Evolutionary conservation across 2,329 filamentous ascomycete species (phyloP).

Genomic region (Bipolaris gigantea): DNA sequence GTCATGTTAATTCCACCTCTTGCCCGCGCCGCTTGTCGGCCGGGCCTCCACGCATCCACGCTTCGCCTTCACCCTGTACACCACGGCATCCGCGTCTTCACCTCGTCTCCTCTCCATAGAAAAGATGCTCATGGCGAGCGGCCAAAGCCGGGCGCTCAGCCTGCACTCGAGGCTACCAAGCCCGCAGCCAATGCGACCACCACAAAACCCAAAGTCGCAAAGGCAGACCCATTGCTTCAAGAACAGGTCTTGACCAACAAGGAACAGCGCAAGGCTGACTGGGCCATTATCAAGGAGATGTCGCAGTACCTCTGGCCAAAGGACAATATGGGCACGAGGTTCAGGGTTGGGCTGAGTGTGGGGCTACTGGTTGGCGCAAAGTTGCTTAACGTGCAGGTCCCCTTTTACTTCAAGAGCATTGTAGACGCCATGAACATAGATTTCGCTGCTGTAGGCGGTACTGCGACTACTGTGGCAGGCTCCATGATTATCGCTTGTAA

Average conservation of each 20-base stretch:
- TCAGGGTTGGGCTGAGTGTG: conserved; percentile 84
- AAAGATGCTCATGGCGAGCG: conserved; percentile 47
- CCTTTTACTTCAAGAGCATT: conserved; percentile 98
- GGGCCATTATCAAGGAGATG: conserved; percentile 99
- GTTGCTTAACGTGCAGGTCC: conserved; percentile 91
- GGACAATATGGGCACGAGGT: conserved; percentile 77
- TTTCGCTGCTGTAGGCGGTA: conserved; percentile 81
- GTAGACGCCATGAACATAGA: conserved; percentile 98
- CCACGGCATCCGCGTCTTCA: conserved; percentile 46
- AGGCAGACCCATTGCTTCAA: conserved; percentile 55
- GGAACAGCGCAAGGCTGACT: conserved; percentile 94
- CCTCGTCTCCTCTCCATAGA: conserved; percentile 48
- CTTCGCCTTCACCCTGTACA: conserved; percentile 24
- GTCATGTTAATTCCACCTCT: conserved; percentile 43
- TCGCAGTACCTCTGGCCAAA: conserved; percentile 94
- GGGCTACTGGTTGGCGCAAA: conserved; percentile 85
- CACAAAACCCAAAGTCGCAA: conserved; percentile 26
- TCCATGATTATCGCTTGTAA: conserved; percentile 86
- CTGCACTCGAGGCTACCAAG: conserved; percentile 27
- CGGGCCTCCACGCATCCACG: conserved; percentile 25
- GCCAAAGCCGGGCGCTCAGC: conserved; percentile 31
- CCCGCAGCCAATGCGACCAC: conserved; percentile 18
- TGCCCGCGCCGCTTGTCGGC: conserved; percentile 39
- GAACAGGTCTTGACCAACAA: conserved; percentile 69
- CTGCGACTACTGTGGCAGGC: conserved; percentile 83